Base-by-base conservation (phyloP, 371 early-diverging fungal species). In the Rhizopus arrhizus region DNA sequence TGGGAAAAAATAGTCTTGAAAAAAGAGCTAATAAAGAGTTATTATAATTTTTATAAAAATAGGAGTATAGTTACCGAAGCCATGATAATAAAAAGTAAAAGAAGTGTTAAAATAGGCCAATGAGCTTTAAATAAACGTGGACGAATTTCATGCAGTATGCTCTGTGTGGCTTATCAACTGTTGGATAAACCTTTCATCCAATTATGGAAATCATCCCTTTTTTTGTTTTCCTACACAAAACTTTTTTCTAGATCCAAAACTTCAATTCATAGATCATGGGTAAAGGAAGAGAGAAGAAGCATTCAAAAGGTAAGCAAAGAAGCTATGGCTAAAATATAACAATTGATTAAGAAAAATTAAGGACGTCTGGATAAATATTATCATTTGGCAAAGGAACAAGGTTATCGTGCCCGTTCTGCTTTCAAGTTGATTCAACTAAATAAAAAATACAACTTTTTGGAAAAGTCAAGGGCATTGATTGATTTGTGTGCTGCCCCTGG, bases 401-500 rank as follows among this genome's bases (percentile, higher is more conserved):
- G 99, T 61, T 99, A 97, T 82, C 92, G 99, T 75, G 98, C 99
- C 53, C 95, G 99, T 85, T 97, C 99, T 42, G 99, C 99, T 60
- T 99, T 97, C 88, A 99, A 99, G 87, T 87, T 99, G 50, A 95
- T 99, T 63, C 99, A 99, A 77, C 84, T 99, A 52, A 99, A 99
- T 87, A 95, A 95, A 77, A 98, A 99, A 76, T 99, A 93, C 80
- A 92, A 91, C 78, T 96, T 99, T 69, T 81, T 99, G 35, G 92
- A 92, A 60, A 89, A 92, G 40, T 80, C 98, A 28, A 89, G 92
- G 66, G 90, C 90, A 55, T 78, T 98, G 41, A 93, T 99, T 56
- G 99, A 99, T 89, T 85, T 99, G 51, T 99, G 99, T 85, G 99
- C 99, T 60, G 99, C 99, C 5, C 99, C 99, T 28, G 99, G 99